A percentile compares a stretch with the other conserved stretches of the same genome.
phyloP scores from a whole-genome alignment of 257 asterid species.

The Forsythia viridissima region DNA sequence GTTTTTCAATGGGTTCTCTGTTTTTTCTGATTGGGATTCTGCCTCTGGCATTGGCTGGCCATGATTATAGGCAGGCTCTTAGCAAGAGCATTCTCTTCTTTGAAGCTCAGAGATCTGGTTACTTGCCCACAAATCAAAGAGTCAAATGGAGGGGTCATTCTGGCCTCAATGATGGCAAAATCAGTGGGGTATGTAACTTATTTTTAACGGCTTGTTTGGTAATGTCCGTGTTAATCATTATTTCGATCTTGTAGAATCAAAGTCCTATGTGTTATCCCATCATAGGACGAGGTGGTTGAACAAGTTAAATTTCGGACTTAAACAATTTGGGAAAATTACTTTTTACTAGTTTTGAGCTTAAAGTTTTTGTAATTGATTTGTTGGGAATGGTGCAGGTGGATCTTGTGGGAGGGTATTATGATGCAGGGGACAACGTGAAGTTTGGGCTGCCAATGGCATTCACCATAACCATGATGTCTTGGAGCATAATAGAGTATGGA shows the following conservation, averaged over 20 bases:
- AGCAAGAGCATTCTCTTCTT: constrained; percentile 63
- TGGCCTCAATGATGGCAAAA: constrained; percentile 69
- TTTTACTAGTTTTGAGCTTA: background rate
- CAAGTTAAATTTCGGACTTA: background rate
- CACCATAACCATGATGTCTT: constrained; percentile 70
- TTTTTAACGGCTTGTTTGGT: background rate
- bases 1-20: constrained; percentile 40
- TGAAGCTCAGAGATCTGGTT: constrained; percentile 87
- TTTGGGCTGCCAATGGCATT: constrained; percentile 88
- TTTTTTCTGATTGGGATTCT: constrained; percentile 35
- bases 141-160: constrained; percentile 77
- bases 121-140: constrained; percentile 60
- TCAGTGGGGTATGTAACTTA: constrained; percentile 47
- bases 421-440: constrained; percentile 88
- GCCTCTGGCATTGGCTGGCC: constrained; percentile 43
- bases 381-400: constrained; percentile 48
- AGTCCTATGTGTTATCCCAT: no score
- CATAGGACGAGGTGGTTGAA: background rate
- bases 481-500: constrained; percentile 77
- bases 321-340: background rate
- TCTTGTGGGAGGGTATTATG: constrained; percentile 85
- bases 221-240: no score
- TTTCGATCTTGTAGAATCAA: no score
- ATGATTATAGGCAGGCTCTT: constrained; percentile 66
- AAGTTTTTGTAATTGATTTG: no score